Evolutionary conservation across 306 rosid genomes (phyloP).

Genomic region (Clitoria ternatea): DNA sequence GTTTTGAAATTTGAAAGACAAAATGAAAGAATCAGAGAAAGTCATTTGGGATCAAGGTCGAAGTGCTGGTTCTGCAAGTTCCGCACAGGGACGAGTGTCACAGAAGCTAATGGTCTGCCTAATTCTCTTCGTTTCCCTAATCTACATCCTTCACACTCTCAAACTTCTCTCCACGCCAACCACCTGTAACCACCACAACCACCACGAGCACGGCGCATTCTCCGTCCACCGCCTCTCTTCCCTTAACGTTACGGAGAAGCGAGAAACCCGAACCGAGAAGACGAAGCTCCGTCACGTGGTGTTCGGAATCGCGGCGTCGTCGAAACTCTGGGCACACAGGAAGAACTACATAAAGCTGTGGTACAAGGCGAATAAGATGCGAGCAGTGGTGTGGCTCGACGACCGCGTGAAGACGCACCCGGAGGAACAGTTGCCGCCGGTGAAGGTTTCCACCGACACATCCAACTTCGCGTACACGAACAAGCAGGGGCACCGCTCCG

Average conservation of each 20-base stretch:
- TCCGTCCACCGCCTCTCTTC: background rate
- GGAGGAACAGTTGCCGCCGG: constrained; percentile 49
- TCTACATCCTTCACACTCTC: constrained; percentile 65
- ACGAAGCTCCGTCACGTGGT: constrained; percentile 67
- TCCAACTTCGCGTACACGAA: constrained; percentile 55
- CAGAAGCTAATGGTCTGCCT: constrained; percentile 64
- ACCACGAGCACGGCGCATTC: too few relatives aligned
- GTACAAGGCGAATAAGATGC: constrained; percentile 61
- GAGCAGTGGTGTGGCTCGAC: constrained; percentile 90
- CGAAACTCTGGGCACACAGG: constrained; percentile 75
- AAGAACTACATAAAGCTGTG: constrained; percentile 89
- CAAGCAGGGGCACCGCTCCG: constrained; percentile 90
- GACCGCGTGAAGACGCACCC: constrained; percentile 24
- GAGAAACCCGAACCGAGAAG: background rate
- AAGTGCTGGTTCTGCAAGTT: constrained; percentile 29
- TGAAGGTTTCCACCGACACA: constrained; percentile 68
- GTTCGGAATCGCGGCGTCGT: constrained; percentile 91
- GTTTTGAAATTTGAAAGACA: background rate
- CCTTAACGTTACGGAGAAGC: background rate
- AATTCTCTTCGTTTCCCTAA: constrained; percentile 62
- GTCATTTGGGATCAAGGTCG: constrained; percentile 59
- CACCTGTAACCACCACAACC: constrained; percentile 46
- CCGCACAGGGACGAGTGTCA: constrained; percentile 32
- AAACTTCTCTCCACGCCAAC: constrained; percentile 60
- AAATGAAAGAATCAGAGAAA: constrained; percentile 75